Conservation (phyloP, 2,329 filamentous ascomycete genomes). For the Verticillium dahliae region DNA sequence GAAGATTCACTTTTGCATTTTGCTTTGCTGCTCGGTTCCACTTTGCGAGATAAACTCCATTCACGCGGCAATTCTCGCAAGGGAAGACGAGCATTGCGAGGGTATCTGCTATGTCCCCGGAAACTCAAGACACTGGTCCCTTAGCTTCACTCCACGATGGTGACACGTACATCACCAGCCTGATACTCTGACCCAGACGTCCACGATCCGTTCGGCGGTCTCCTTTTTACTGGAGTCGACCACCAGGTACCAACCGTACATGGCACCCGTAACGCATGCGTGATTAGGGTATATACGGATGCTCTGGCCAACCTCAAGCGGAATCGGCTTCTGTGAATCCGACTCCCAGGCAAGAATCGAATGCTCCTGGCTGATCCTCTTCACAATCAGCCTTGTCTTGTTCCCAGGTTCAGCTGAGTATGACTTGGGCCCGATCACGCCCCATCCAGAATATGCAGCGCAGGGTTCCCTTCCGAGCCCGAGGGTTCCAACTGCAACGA, state of each 20-base stretch:
- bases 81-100: too few relatives aligned
- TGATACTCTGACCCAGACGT: slow-evolving; percentile 54
- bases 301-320: slow-evolving; percentile 35
- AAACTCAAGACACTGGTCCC: too few relatives aligned
- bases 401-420: neutral
- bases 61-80: too few relatives aligned
- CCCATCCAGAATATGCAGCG: slow-evolving; percentile 53
- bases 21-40: neutral
- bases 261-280: slow-evolving; percentile 54
- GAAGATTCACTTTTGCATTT: neutral
- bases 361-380: slow-evolving; percentile 60
- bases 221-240: slow-evolving; percentile 29
- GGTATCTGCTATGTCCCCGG: too few relatives aligned
- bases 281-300: slow-evolving; percentile 55
- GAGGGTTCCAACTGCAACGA: slow-evolving; percentile 51
- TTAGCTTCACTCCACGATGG: neutral
- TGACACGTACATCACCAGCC: slow-evolving; percentile 31
- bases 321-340: slow-evolving; percentile 24
- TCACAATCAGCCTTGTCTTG: slow-evolving; percentile 41
- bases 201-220: slow-evolving; percentile 40
- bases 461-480: slow-evolving; percentile 58
- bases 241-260: slow-evolving; percentile 54
- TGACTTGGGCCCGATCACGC: slow-evolving; percentile 38
- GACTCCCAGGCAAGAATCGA: slow-evolving; percentile 47
- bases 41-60: neutral